Base-by-base conservation (phyloP, 768 basidiomycete genomes). In the Boletellus ananas region DNA sequence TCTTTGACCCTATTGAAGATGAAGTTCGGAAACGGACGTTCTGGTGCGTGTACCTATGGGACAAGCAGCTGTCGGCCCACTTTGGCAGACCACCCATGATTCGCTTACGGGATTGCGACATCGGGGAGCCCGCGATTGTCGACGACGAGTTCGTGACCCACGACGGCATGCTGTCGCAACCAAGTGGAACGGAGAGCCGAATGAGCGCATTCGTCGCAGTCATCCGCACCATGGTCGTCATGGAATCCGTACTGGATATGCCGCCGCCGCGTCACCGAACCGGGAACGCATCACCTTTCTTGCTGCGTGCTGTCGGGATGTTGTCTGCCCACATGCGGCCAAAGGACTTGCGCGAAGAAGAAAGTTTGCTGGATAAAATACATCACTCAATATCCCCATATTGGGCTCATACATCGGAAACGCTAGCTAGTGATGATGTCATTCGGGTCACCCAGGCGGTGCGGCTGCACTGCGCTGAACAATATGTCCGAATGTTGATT, bases 1-100 rank as follows among this genome's bases (percentile, higher is more conserved):
- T 90, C 45, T 95, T 96, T 65, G 86, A 93, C 68, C 79, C 87
- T 9, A 85, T 94, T 55, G 93, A 94, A 66, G 87, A 89, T 52
- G 91, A 95, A 66, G 83, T 93, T 25, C 80, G 94, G 50, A 95
- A 94, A 69, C 84, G 93, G 58, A 95, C 94, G 0, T 96, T 96
- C 68, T 96, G 93, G 92, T 90, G 90, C 51, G 90, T 94, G 23
- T 96, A 95, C 70, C 79, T 90, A 43, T 95, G 94, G 94, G 94
- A 96, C 70, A 95, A 96, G 70, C 93, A 94, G 61, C 81, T 93
- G 7, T 75, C 83, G 11, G 87, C 89, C 50, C 87, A 91, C 67
- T 94, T 95, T 65, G 93, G 94, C 21, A 76, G 93, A 21, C 93
- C 93, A 29, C 83, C 92, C 3, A 80, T 94, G 75, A 77, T 96